Conservation (phyloP, 2,329 filamentous ascomycete genomes). For the Trichophaea hybrida region DNA sequence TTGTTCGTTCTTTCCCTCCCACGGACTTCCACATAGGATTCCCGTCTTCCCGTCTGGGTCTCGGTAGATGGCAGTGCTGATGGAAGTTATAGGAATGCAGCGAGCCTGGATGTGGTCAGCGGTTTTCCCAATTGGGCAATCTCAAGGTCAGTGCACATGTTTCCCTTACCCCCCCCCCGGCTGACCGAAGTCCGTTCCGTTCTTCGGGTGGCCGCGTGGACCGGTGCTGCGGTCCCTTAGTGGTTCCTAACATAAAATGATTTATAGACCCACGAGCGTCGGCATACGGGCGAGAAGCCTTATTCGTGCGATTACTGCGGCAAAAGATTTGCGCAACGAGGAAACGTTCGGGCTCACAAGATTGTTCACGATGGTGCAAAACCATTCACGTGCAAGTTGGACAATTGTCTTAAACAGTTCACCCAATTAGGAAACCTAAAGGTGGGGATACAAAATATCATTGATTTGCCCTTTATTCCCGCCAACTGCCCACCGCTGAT, state of each 20-base stretch:
- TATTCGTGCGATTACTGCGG: slow-evolving; percentile 67
- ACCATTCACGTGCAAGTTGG: slow-evolving; percentile 66
- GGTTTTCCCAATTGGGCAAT: slow-evolving; percentile 83
- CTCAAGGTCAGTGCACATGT: slow-evolving; percentile 48
- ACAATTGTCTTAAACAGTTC: slow-evolving; percentile 75
- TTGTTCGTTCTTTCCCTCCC: slow-evolving; percentile 44
- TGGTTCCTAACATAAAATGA: slow-evolving; percentile 13
- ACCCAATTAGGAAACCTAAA: slow-evolving; percentile 87
- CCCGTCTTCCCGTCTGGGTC: too few relatives aligned
- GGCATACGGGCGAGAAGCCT: slow-evolving; percentile 76
- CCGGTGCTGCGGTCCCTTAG: not conserved
- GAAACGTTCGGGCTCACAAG: slow-evolving; percentile 72
- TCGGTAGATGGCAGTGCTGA: not conserved
- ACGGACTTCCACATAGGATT: too few relatives aligned
- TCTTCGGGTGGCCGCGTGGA: too few relatives aligned
- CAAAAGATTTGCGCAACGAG: slow-evolving; percentile 71
- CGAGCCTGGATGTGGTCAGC: slow-evolving; percentile 56
- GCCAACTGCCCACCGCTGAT: not conserved
- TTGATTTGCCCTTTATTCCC: not conserved
- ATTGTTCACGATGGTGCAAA: slow-evolving; percentile 66
- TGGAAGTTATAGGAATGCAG: slow-evolving; percentile 44
- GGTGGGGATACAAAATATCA: slow-evolving; percentile 35
- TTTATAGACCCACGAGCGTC: slow-evolving; percentile 62
- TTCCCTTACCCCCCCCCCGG: not conserved
- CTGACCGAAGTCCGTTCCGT: too few relatives aligned